Conservation (phyloP, 2,329 filamentous ascomycete species). For the Aspergillus persii region DNA sequence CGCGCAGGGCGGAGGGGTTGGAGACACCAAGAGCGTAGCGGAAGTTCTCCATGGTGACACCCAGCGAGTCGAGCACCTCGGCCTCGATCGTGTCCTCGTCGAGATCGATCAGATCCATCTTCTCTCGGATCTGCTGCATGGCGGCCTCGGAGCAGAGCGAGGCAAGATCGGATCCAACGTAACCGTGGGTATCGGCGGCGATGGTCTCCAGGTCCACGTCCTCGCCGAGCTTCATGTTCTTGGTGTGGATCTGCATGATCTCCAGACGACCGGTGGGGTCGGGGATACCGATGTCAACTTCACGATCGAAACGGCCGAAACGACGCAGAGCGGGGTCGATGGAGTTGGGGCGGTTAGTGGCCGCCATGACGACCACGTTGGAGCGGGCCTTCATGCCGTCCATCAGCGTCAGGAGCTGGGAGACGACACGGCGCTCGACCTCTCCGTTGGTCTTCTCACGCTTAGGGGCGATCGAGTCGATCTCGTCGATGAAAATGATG, state of each 20-base stretch:
- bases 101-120: constrained; percentile 99
- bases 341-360: constrained; percentile 97
- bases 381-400: constrained; percentile 99
- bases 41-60: constrained; percentile 99
- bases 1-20: constrained; percentile 96
- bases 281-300: constrained; percentile 97
- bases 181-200: constrained; percentile 96
- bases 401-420: constrained; percentile 95
- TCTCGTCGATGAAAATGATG: constrained; percentile 99
- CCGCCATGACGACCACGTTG: constrained; percentile 98
- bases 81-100: constrained; percentile 99
- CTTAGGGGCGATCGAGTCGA: constrained; percentile 98
- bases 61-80: constrained; percentile 94
- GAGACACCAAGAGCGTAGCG: constrained; percentile 95
- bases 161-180: constrained; percentile 96
- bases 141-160: constrained; percentile 98
- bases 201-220: constrained; percentile 97
- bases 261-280: constrained; percentile 97
- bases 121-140: constrained; percentile 99
- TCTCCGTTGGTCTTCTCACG: constrained; percentile 99
- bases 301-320: constrained; percentile 97
- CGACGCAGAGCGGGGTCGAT: constrained; percentile 96
- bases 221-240: constrained; percentile 99
- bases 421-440: constrained; percentile 97
- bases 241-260: constrained; percentile 99